Base-by-base conservation (phyloP, 179 eudicot genomes). In the Camellia oleifera region DNA sequence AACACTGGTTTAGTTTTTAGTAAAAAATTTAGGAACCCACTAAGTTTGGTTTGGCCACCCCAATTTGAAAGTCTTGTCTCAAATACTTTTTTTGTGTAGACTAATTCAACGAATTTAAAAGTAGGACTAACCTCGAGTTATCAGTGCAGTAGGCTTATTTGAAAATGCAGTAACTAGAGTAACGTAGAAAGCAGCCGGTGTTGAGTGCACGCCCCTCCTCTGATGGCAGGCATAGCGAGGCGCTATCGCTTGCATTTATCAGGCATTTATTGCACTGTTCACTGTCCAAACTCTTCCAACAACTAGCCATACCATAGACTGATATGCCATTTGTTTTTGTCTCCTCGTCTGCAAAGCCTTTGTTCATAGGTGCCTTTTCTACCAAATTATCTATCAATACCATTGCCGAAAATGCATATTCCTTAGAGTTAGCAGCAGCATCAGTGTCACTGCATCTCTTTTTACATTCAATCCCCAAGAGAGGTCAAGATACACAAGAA, bases 251-350 rank as follows among this genome's bases (percentile, higher is more conserved):
- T 3, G 75, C 75, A 0, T 72, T 23, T 42, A 44, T 44, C 61
- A 72, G 56, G 75, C 75, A 72, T 40, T 7, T 13, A 12, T 61
- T n/a, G 57, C 75, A 72, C 17, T 7, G 58, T 0, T 7, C 9
- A 5, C 58, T 12, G 75, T 72, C 61, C 75, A 72, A 4, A 11
- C 45, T 72, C 44, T 23, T 72, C 75, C 56, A 72, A 13, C 75
- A 72, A 23, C 44, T 20, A 72, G 44, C 75, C 61, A 20, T 23
- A 44, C 75, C 75, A 13, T 23, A 12, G 75, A 72, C 18, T 13
- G 62, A 13, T 20, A 5, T 20, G 23, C 5, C 18, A 13, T 53
- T 40, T 0, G 18, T 0, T 26, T 12, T 13, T 44, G 0, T 2
- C 15, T 13, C 8, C 45, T 15, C 61, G 4, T 23, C 32, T 14